These are phyloP conservation scores for Fusarium sp. DNA, from an alignment of 2,329 filamentous ascomycete genomes.

Conservation along the genomic window DNA sequence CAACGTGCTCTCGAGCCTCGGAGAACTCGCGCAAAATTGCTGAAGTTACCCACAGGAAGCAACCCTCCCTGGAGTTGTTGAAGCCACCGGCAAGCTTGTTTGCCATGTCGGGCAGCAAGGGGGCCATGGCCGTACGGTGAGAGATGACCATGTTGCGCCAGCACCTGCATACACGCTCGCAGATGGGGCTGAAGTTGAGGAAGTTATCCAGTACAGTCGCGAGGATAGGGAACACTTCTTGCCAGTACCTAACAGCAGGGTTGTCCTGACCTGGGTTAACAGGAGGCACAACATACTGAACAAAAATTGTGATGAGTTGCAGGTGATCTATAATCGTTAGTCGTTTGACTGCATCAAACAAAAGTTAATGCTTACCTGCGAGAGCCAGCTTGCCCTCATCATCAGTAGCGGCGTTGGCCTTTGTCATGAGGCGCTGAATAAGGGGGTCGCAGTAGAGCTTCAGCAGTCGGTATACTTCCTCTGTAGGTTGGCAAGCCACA, in stretches of 20 bases:
- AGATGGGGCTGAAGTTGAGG: conserved; percentile 84
- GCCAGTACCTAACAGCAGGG: conserved; percentile 94
- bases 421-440: conserved; percentile 83
- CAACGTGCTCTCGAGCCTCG: conserved; percentile 86
- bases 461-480: conserved; percentile 84
- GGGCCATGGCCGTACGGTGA: conserved; percentile 88
- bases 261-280: conserved; percentile 79
- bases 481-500: conserved; percentile 83
- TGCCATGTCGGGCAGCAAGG: conserved; percentile 85
- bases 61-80: conserved; percentile 86
- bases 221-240: conserved; percentile 90
- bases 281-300: conserved; percentile 80
- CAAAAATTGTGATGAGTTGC: conserved; percentile 90
- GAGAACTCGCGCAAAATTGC: conserved; percentile 96
- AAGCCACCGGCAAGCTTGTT: conserved; percentile 91
- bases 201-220: conserved; percentile 90
- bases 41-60: conserved; percentile 98
- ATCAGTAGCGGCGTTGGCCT: conserved; percentile 86
- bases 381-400: conserved; percentile 87
- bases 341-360: background rate
- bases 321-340: conserved; percentile 75
- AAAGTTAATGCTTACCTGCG: conserved; percentile 69
- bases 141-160: conserved; percentile 98
- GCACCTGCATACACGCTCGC: conserved; percentile 92
- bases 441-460: conserved; percentile 95